Conservation (phyloP, 164 flowering plant species). For the Euptelea pleiosperma region DNA sequence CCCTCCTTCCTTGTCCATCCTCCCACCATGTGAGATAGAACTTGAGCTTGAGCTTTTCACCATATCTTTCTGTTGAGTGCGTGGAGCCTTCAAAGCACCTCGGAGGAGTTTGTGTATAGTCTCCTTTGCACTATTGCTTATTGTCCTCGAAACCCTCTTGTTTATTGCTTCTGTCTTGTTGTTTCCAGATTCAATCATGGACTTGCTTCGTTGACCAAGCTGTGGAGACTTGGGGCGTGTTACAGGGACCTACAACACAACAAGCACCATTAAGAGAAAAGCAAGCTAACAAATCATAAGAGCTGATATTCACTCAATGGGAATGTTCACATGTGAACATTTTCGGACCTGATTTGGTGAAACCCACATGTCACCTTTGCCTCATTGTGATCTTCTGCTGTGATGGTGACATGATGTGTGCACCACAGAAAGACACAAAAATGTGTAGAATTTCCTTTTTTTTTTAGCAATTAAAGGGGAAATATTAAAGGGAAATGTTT, state of each 20-base stretch:
- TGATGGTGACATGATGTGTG: no score
- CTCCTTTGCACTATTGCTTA: slow-evolving; percentile 22
- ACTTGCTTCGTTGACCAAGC: slow-evolving; percentile 15
- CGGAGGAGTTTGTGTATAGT: slow-evolving; percentile 11
- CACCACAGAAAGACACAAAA: no score
- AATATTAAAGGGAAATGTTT: no score
- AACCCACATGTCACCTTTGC: not conserved
- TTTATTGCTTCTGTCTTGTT: slow-evolving; percentile 3
- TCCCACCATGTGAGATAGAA: not conserved
- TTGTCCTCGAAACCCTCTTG: slow-evolving; percentile 5
- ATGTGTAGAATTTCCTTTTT: no score
- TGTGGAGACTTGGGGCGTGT: slow-evolving; percentile 14
- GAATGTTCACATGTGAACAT: not conserved
- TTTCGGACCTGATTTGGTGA: not conserved
- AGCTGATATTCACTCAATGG: not conserved
- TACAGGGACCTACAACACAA: slow-evolving; percentile 8
- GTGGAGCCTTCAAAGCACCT: slow-evolving; percentile 7
- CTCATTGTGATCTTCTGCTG: no score
- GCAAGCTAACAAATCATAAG: not conserved
- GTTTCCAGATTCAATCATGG: slow-evolving; percentile 5
- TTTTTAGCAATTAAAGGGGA: no score
- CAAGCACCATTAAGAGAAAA: not conserved
- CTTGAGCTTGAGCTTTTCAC: no score
- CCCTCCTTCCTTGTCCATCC: not conserved
- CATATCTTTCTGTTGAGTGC: not conserved